Conservation (phyloP, 306 rosid genomes). For the Lathyrus oleraceus region DNA sequence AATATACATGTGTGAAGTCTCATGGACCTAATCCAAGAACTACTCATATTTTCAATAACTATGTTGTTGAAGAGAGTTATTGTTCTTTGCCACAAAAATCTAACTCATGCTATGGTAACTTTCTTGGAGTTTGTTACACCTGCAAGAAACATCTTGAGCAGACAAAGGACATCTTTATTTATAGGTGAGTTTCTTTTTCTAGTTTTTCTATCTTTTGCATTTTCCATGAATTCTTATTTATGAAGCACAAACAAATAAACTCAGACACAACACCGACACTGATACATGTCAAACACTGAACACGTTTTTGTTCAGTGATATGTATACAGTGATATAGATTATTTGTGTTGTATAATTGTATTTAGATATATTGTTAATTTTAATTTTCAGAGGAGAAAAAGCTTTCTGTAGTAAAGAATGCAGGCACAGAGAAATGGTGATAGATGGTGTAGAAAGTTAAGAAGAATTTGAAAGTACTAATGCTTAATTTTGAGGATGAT, state of each 20-base stretch:
- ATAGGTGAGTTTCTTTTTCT: conserved; percentile 50
- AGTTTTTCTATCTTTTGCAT: not conserved
- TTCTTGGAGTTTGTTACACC: conserved; percentile 83
- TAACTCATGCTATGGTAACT: conserved; percentile 39
- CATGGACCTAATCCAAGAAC: conserved; percentile 80
- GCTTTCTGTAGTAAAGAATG: conserved; percentile 88
- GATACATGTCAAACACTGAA: too few relatives aligned
- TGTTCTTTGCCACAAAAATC: conserved; percentile 40
- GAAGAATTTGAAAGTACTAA: conserved; percentile 43
- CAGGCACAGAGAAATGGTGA: conserved; percentile 72
- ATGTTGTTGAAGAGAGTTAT: conserved; percentile 58
- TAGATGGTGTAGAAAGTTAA: conserved; percentile 54
- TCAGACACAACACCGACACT: too few relatives aligned
- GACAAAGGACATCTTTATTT: conserved; percentile 76
- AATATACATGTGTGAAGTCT: conserved; percentile 78
- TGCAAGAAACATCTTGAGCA: conserved; percentile 84
- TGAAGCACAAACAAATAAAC: too few relatives aligned
- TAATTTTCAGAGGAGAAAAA: conserved; percentile 72
- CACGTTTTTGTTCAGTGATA: too few relatives aligned
- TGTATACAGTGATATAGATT: too few relatives aligned
- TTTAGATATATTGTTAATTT: too few relatives aligned
- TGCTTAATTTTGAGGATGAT: conserved; percentile 18
- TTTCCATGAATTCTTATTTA: not conserved
- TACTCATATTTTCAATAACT: conserved; percentile 78
- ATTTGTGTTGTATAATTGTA: too few relatives aligned